These are phyloP conservation scores for Sugiyamaella qingdaonensis DNA, from an alignment of 805 yeast genomes.

Conservation along the genomic window DNA sequence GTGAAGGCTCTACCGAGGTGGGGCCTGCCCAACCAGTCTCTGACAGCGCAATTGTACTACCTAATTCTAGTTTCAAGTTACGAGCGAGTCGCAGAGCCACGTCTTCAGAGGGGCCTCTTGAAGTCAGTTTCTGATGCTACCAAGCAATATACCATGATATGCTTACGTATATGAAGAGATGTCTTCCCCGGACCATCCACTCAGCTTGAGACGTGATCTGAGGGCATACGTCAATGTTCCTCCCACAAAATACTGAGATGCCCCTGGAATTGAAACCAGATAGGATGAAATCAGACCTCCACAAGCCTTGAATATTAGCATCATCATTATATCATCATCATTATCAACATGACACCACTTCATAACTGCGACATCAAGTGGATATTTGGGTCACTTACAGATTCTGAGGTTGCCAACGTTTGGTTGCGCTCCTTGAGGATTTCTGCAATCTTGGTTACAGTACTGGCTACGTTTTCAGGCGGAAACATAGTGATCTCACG, in stretches of 20 bases:
- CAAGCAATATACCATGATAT: neutral
- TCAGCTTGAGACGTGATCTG: conserved; percentile 64
- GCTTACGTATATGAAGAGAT: conserved; percentile 56
- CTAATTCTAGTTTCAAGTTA: conserved; percentile 72
- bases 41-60: conserved; percentile 74
- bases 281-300: conserved; percentile 84
- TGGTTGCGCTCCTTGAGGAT: conserved; percentile 50
- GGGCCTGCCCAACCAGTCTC: conserved; percentile 76
- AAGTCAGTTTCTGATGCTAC: neutral
- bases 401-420: conserved; percentile 77
- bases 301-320: conserved; percentile 48
- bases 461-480: conserved; percentile 47
- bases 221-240: conserved; percentile 77
- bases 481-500: conserved; percentile 44
- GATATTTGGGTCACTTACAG: conserved; percentile 29
- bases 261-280: conserved; percentile 79
- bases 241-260: conserved; percentile 77
- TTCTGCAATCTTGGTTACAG: conserved; percentile 56
- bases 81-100: conserved; percentile 76
- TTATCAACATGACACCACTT: neutral
- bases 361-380: neutral
- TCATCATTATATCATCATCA: neutral
- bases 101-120: conserved; percentile 64
- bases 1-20: conserved; percentile 35
- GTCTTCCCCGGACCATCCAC: conserved; percentile 75